Evolutionary conservation across 139 green algal genomes (phyloP).

Genomic region (Chlamydomonas applanata): DNA sequence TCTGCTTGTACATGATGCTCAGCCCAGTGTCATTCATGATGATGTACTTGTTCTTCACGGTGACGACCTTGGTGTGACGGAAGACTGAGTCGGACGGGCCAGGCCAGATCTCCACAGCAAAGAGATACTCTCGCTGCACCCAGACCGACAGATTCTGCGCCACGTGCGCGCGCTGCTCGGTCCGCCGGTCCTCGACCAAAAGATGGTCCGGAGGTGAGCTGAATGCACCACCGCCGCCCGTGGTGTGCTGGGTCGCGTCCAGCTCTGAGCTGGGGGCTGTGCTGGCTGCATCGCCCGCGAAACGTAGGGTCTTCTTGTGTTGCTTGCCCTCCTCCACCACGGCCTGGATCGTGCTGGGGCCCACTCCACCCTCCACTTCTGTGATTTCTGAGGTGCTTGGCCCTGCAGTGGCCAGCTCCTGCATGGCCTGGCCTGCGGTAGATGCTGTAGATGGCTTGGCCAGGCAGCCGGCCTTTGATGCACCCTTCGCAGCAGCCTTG

Average conservation of each 20-base stretch:
- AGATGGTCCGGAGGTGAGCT: too few relatives aligned
- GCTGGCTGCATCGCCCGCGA: too few relatives aligned
- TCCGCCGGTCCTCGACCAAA: too few relatives aligned
- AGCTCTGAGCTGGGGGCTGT: too few relatives aligned
- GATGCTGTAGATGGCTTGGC: too few relatives aligned
- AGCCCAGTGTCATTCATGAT: constrained; percentile 82
- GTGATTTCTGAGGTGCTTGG: too few relatives aligned
- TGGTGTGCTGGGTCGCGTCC: too few relatives aligned
- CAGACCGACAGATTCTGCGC: background rate
- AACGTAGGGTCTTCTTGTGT: background rate
- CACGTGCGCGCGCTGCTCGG: too few relatives aligned
- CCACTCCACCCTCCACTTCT: too few relatives aligned
- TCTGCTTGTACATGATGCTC: constrained; percentile 80
- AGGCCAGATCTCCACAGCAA: constrained; percentile 72
- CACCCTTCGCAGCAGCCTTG: background rate
- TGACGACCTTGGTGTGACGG: constrained; percentile 70
- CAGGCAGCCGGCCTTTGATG: background rate
- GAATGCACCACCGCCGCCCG: too few relatives aligned
- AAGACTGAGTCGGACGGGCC: constrained; percentile 59
- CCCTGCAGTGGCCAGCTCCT: too few relatives aligned
- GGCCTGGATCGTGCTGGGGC: background rate
- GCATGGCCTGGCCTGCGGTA: too few relatives aligned
- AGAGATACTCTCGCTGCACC: constrained; percentile 67
- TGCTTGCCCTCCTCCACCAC: background rate
- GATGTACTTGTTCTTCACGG: constrained; percentile 84